These are phyloP conservation scores for Wickerhamiella occidentalis DNA, from an alignment of 805 yeast genomes.

Conservation along the genomic window DNA sequence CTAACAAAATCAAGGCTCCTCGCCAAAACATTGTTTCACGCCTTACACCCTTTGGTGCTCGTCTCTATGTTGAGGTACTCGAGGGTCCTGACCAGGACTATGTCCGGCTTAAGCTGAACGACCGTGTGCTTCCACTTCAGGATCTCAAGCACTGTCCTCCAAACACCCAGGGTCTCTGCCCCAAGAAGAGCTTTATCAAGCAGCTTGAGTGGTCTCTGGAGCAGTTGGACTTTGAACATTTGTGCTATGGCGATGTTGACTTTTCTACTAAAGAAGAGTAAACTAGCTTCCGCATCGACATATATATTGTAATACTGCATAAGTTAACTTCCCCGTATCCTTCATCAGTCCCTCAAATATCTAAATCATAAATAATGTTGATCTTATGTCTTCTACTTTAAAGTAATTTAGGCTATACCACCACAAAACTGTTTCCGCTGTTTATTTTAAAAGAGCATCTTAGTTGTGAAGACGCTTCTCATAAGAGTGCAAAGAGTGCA, in stretches of 20 bases:
- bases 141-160: slow-evolving; percentile 28
- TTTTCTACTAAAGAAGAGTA: not conserved
- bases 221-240: slow-evolving; percentile 23
- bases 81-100: slow-evolving; percentile 21
- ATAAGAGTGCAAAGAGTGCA: slow-evolving; percentile 88
- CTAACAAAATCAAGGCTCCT: slow-evolving; percentile 33
- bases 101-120: slow-evolving; percentile 29
- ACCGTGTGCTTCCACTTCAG: slow-evolving; percentile 29
- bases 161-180: slow-evolving; percentile 27
- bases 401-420: too few relatives aligned
- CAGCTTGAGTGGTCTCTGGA: slow-evolving; percentile 23
- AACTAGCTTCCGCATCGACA: not conserved
- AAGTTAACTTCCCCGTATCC: too few relatives aligned
- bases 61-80: slow-evolving; percentile 31
- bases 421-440: not conserved
- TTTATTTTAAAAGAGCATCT: not conserved
- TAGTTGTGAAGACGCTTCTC: slow-evolving; percentile 94
- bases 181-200: slow-evolving; percentile 22
- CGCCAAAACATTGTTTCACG: slow-evolving; percentile 31
- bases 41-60: slow-evolving; percentile 34
- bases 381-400: not conserved
- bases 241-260: slow-evolving; percentile 19
- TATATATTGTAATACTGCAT: too few relatives aligned
- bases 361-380: not conserved
- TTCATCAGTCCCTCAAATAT: too few relatives aligned